Base-by-base conservation (phyloP, 75 land plant genomes). In the Picea sitchensis region DNA sequence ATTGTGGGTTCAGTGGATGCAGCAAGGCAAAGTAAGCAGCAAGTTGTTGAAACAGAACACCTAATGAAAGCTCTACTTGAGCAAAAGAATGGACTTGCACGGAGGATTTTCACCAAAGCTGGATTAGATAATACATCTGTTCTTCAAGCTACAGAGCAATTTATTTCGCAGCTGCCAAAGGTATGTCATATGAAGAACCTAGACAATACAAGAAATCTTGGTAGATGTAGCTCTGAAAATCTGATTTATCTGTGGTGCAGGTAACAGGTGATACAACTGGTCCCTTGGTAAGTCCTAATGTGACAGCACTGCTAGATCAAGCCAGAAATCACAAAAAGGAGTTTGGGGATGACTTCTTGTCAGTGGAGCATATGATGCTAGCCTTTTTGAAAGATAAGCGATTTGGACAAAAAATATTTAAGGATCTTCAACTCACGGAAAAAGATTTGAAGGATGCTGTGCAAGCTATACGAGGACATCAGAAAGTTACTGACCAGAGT, bases 401-500 rank as follows among this genome's bases (percentile, higher is more conserved):
- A 23, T 88, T 94, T 77, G 96, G 94, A 62, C 88, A 88, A 83
- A 83, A 89, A 68, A 69, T 94, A 69, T 88, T 92, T 38, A 86
- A 82, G 80, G 90, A 94, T 68, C 86, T 92, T 77, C 84, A 87
- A 58, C 77, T 94, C 36, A 82, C 82, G 1, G 81, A 56, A 36
- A 86, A 85, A 68, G 36, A 79, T n/a, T 54, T 91, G 75, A 90
- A 84, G 73, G 88, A 87, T 64, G 88, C 92, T 41, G 79, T 92
- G 31, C 67, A 81, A 60, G 80, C 91, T 59, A 82, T 94, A 12
- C 88, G 96, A 75, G 96, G 96, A 31, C 84, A 84, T 77, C 91
- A 94, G 67, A 84, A 86, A 73, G 96, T 94, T 17, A 90, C 90
- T 62, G 96, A 94, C 65, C 96, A 87, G 82, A 89, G 96, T 94